Evolutionary conservation across 164 flowering plant genomes (phyloP).

Genomic region (Sedum album): DNA sequence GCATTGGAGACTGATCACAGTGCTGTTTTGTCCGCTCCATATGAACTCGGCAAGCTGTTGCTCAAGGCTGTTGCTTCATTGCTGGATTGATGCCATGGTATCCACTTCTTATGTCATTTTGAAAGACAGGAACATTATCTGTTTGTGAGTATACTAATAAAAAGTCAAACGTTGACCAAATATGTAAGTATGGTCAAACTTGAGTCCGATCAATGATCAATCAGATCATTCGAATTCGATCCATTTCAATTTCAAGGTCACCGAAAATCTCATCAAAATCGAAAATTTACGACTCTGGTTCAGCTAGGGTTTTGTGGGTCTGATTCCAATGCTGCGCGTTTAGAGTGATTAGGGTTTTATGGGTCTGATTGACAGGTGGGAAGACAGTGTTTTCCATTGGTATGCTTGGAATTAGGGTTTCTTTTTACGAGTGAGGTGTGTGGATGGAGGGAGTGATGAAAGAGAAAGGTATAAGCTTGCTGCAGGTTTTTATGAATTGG

Average conservation of each 20-base stretch:
- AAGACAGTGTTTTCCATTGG: constrained; percentile 73
- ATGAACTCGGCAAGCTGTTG: constrained; percentile 6
- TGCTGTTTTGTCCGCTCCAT: constrained; percentile 10
- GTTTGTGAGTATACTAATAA: no score
- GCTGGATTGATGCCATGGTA: no score
- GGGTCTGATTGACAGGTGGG: constrained; percentile 66
- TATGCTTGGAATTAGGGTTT: constrained; percentile 64
- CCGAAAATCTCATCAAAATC: not conserved
- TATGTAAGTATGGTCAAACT: no score
- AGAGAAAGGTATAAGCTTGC: constrained; percentile 33
- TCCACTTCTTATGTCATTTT: no score
- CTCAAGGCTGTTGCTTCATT: not conserved
- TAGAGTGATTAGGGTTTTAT: constrained; percentile 47
- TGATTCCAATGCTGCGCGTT: no score
- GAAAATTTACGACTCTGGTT: constrained; percentile 12
- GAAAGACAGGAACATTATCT: no score
- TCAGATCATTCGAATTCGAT: not conserved
- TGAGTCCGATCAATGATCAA: not conserved
- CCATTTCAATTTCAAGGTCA: not conserved
- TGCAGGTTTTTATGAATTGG: constrained; percentile 70
- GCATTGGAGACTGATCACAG: no score
- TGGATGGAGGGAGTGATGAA: constrained; percentile 46
- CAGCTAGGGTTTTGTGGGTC: constrained; percentile 47
- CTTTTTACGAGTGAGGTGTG: constrained; percentile 76
- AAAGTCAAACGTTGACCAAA: no score